A percentile compares a stretch with the other conserved stretches of the same genome.
Evolutionary conservation across 108 stramenopile genomes (phyloP).

Genomic region (Parietichytrium sp.): DNA sequence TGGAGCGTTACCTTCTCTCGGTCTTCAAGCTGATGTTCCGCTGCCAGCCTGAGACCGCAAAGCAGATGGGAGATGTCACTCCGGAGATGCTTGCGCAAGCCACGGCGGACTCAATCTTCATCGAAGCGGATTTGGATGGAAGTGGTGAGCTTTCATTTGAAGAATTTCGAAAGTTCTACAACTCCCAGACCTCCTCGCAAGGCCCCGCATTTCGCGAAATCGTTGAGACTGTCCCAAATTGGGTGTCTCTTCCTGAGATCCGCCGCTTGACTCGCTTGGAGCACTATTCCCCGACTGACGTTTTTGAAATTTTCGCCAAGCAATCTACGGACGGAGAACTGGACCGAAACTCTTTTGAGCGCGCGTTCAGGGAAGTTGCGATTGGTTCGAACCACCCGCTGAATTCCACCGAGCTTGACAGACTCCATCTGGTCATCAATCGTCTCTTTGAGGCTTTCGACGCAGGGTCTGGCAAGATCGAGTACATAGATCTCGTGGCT

Average conservation of each 20-base stretch:
- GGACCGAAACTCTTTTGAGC: slow-evolving; percentile 17
- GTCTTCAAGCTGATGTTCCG: slow-evolving; percentile 49
- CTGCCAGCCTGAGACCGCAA: slow-evolving; percentile 15
- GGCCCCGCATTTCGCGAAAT: background rate
- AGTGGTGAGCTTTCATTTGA: slow-evolving; percentile 37
- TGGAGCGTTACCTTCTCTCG: slow-evolving; percentile 45
- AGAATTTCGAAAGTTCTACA: slow-evolving; percentile 48
- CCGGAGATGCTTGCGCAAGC: slow-evolving; percentile 45
- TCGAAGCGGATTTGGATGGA: background rate
- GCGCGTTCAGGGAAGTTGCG: slow-evolving; percentile 20
- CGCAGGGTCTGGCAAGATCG: slow-evolving; percentile 12
- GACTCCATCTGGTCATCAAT: slow-evolving; percentile 25
- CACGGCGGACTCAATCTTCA: slow-evolving; percentile 48
- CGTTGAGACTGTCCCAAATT: background rate
- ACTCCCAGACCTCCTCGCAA: background rate
- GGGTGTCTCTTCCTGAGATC: background rate
- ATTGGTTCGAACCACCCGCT: background rate
- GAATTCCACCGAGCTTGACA: background rate
- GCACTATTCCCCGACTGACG: slow-evolving; percentile 18
- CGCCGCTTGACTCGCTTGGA: slow-evolving; percentile 40
- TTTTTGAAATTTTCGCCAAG: slow-evolving; percentile 43
- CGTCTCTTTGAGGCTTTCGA: slow-evolving; percentile 38
- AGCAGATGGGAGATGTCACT: slow-evolving; percentile 40
- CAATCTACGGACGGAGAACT: slow-evolving; percentile 8
- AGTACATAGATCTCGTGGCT: slow-evolving; percentile 33